These are phyloP conservation scores for Dendrobium catenatum DNA, from an alignment of 106 monocot species.

Conservation along the genomic window DNA sequence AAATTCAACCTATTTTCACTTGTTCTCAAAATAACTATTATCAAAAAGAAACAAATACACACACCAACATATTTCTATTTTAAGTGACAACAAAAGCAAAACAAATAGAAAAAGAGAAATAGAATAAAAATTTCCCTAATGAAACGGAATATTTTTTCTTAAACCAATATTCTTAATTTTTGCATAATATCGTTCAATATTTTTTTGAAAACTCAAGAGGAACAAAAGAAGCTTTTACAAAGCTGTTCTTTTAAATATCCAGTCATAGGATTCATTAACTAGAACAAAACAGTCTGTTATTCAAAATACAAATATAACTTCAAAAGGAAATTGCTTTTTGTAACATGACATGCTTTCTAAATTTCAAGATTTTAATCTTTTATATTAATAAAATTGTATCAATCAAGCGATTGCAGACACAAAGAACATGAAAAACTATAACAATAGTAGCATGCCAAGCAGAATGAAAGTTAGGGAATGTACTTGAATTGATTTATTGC, in stretches of 20 bases:
- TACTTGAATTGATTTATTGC: conserved; percentile 87
- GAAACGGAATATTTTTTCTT: background rate
- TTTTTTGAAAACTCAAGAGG: background rate
- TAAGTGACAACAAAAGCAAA: too few relatives aligned
- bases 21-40: too few relatives aligned
- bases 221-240: background rate
- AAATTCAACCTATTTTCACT: too few relatives aligned
- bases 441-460: background rate
- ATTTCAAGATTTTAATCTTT: background rate
- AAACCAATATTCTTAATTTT: background rate
- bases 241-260: background rate
- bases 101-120: too few relatives aligned
- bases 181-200: background rate
- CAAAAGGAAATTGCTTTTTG: background rate
- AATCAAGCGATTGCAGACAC: background rate
- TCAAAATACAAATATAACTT: conserved; percentile 1
- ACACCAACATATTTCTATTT: too few relatives aligned
- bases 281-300: background rate
- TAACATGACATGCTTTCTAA: background rate
- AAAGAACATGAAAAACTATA: background rate
- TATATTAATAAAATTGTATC: background rate
- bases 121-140: too few relatives aligned
- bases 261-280: background rate
- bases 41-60: too few relatives aligned
- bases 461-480: conserved; percentile 7